These are phyloP conservation scores for Leishmania tarentolae DNA, from an alignment of 208 protist species.

Conservation along the genomic window DNA sequence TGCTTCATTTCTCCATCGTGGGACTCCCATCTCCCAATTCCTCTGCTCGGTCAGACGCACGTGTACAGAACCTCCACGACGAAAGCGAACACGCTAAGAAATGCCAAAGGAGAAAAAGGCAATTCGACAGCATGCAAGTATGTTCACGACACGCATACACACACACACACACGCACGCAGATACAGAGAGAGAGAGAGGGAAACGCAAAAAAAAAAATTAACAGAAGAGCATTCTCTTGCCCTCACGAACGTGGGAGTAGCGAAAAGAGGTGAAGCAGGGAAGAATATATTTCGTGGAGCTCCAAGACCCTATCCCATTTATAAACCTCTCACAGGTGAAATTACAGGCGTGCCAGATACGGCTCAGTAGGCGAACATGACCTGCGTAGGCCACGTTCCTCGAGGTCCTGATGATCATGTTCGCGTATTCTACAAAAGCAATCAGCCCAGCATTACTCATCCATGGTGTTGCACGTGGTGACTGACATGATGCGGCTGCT, in stretches of 20 bases:
- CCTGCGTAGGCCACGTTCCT: neutral
- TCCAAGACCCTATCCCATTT: neutral
- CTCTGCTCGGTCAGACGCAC: neutral
- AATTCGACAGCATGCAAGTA: neutral
- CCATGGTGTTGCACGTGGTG: neutral
- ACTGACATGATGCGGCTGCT: neutral
- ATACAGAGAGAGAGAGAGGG: neutral
- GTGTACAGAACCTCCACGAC: neutral
- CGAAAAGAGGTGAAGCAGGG: neutral
- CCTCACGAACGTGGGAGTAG: neutral
- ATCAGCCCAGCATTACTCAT: neutral
- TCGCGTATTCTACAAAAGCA: neutral
- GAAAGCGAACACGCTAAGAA: neutral
- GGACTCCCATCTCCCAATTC: neutral
- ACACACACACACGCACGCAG: too few species aligned
- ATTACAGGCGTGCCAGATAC: neutral
- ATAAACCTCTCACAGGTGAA: neutral
- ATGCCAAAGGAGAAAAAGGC: neutral
- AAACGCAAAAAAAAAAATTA: neutral
- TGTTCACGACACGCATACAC: neutral
- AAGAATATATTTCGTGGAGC: neutral
- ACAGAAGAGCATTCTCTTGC: neutral
- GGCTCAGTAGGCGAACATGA: neutral
- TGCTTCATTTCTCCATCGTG: neutral
- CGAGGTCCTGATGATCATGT: neutral